Conservation (phyloP, 495 filamentous ascomycete genomes). For the Hypomontagnella monticulosa region DNA sequence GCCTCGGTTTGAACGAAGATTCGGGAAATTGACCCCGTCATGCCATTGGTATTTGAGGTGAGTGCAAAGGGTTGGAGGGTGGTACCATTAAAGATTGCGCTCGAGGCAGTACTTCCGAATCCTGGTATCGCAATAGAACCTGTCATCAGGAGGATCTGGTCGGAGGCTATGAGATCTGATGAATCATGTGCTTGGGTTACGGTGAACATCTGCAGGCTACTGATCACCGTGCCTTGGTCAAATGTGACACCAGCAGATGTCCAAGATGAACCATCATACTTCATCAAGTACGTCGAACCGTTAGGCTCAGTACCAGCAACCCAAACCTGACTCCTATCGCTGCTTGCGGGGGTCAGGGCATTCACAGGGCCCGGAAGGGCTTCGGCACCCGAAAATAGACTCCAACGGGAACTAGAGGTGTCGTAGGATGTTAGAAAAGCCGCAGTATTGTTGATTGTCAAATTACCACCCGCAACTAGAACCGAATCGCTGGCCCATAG, state of each 20-base stretch:
- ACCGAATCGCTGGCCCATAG: constrained; percentile 75
- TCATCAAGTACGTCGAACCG: constrained; percentile 79
- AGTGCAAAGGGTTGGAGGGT: constrained; percentile 81
- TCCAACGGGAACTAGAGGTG: constrained; percentile 68
- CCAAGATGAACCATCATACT: constrained; percentile 70
- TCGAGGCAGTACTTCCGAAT: constrained; percentile 86
- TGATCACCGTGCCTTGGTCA: constrained; percentile 70
- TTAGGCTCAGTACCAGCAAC: constrained; percentile 73
- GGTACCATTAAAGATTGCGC: constrained; percentile 85
- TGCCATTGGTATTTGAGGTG: constrained; percentile 68
- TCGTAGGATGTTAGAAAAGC: constrained; percentile 81
- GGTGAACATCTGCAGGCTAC: constrained; percentile 81
- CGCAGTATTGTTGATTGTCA: constrained; percentile 67
- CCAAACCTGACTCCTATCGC: constrained; percentile 78
- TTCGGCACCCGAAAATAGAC: constrained; percentile 68
- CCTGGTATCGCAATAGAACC: constrained; percentile 77
- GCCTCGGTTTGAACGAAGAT: constrained; percentile 80
- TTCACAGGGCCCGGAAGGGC: constrained; percentile 81
- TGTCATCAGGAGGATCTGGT: constrained; percentile 80
- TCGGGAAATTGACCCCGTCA: constrained; percentile 67
- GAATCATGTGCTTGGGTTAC: constrained; percentile 71
- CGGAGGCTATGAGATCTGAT: constrained; percentile 67
- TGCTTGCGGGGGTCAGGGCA: constrained; percentile 74
- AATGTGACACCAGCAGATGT: constrained; percentile 66
- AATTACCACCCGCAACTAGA: constrained; percentile 79